Evolutionary conservation across 2,329 filamentous ascomycete genomes (phyloP).

Genomic region (Rhynchosporium secalis): DNA sequence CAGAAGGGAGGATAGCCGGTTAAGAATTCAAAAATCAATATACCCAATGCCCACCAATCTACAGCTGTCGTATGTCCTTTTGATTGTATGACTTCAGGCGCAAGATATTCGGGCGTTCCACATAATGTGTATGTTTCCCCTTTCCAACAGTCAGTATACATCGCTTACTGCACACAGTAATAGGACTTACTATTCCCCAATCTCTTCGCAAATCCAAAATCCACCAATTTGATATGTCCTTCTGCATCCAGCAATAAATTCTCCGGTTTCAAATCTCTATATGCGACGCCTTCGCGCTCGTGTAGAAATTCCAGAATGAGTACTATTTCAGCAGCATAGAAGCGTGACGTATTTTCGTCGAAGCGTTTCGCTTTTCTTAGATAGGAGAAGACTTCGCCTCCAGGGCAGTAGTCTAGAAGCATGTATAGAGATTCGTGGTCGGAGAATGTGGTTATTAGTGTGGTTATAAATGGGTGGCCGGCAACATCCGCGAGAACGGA

Average conservation of each 20-base stretch:
- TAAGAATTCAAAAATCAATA: slow-evolving; percentile 80
- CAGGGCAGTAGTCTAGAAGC: slow-evolving; percentile 80
- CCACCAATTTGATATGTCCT: slow-evolving; percentile 79
- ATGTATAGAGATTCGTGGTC: slow-evolving; percentile 79
- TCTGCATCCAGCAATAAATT: slow-evolving; percentile 77
- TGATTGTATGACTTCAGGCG: slow-evolving; percentile 81
- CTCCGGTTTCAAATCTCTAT: slow-evolving; percentile 80
- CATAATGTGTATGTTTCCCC: slow-evolving; percentile 80
- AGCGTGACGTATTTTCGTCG: slow-evolving; percentile 74
- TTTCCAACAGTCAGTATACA: slow-evolving; percentile 33
- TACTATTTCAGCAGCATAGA: slow-evolving; percentile 83
- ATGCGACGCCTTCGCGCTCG: slow-evolving; percentile 76
- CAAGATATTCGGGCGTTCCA: slow-evolving; percentile 81
- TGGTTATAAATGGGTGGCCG: slow-evolving; percentile 82
- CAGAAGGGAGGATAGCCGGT: slow-evolving; percentile 86
- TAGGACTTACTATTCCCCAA: slow-evolving; percentile 56
- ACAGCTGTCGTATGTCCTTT: slow-evolving; percentile 75
- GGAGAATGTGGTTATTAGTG: slow-evolving; percentile 75
- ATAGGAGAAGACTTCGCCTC: slow-evolving; percentile 83
- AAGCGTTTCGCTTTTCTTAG: slow-evolving; percentile 76
- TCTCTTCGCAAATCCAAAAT: slow-evolving; percentile 84
- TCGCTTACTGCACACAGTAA: background rate
- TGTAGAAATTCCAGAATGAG: slow-evolving; percentile 79
- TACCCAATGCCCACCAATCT: slow-evolving; percentile 86
- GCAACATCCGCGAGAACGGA: slow-evolving; percentile 74